phyloP scores from a whole-genome alignment of 352 stramenopile genomes.

The Pythium aristosporum region DNA sequence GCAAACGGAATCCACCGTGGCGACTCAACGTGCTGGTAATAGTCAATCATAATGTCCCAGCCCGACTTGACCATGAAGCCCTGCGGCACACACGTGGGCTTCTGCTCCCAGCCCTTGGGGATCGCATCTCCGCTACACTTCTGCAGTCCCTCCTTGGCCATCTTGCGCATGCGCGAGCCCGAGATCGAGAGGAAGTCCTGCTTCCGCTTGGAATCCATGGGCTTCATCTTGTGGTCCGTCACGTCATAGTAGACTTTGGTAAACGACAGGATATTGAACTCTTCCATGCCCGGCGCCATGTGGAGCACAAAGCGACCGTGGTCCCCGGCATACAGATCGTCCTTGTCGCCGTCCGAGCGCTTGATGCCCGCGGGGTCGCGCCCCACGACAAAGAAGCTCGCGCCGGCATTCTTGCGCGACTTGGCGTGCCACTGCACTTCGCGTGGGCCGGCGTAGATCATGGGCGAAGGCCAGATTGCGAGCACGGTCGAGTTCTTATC shows the following conservation, averaged over 20 bases:
- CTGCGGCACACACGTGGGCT: slow-evolving; percentile 92
- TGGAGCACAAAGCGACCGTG: slow-evolving; percentile 97
- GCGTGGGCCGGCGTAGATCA: slow-evolving; percentile 98
- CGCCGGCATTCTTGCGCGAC: slow-evolving; percentile 94
- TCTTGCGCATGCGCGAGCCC: slow-evolving; percentile 95
- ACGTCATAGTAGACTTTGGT: slow-evolving; percentile 98
- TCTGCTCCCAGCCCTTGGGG: slow-evolving; percentile 67
- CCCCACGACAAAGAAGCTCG: slow-evolving; percentile 97
- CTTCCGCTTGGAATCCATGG: slow-evolving; percentile 89
- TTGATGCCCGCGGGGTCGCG: slow-evolving; percentile 98
- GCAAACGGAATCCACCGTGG: slow-evolving; percentile 76
- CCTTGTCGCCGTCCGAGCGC: slow-evolving; percentile 91
- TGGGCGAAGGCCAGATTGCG: slow-evolving; percentile 97
- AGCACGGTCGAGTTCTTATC: slow-evolving; percentile 97
- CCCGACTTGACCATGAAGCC: slow-evolving; percentile 98
- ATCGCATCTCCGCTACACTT: slow-evolving; percentile 85
- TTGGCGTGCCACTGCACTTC: slow-evolving; percentile 99
- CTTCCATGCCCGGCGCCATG: slow-evolving; percentile 94
- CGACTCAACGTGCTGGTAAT: slow-evolving; percentile 96
- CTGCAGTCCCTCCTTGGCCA: slow-evolving; percentile 93
- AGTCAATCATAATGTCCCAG: slow-evolving; percentile 98
- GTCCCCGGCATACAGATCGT: slow-evolving; percentile 96
- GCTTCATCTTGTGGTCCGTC: slow-evolving; percentile 97
- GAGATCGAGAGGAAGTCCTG: slow-evolving; percentile 98
- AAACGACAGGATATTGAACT: slow-evolving; percentile 95